Base-by-base conservation (phyloP, 129 eudicot species). In the Chrysanthemum seticuspe region DNA sequence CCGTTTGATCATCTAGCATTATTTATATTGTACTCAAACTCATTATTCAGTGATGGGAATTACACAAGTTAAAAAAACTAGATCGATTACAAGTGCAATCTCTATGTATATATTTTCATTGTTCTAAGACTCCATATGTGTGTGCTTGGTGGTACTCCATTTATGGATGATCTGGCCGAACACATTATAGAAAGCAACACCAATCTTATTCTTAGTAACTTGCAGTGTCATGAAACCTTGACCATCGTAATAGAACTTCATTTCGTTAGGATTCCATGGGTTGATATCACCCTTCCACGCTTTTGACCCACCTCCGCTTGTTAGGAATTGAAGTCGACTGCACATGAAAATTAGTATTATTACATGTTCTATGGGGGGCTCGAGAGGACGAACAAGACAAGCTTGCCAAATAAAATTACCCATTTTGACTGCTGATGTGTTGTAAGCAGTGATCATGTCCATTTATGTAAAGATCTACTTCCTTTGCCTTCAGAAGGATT, bases 371-470 rank as follows among this genome's bases (percentile, higher is more conserved):
- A 21, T 44, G 10, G 11, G 49, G 12, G 45, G 14, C 8, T 15
- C 11, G 12, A 6, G 6, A 36, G 6, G 4, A 29, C 29, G 1
- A 70, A 19, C 40, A 44, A 45, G 10, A 63, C 62, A 4, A 65
- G 40, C 0, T 9, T 2, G 7, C 7, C 10, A 2, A 10, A 7
- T 23, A 57, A 19, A 5, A 5, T 64, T 76, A 89, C 95, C 96
- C 82, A 84, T 89, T 70, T 7, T 69, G 44, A 45, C 84, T 81
- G 58, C 78, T 81, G 15, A 92, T 85, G 65, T 89, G 98, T 55
- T 92, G 86, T 85, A 89, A 80, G 75, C 98, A 89, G 68, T 92
- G 98, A 29, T 92, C 98, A 44, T 92, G 98, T 34, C 98, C 98
- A 47, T 92, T 92, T 52, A 92, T 79, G 83, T 92, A 92, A 31